Evolutionary conservation across 2,329 filamentous ascomycete genomes (phyloP), one percentile per base, ranked within the genome.

Genomic region (Aspergillus sp.): DNA sequence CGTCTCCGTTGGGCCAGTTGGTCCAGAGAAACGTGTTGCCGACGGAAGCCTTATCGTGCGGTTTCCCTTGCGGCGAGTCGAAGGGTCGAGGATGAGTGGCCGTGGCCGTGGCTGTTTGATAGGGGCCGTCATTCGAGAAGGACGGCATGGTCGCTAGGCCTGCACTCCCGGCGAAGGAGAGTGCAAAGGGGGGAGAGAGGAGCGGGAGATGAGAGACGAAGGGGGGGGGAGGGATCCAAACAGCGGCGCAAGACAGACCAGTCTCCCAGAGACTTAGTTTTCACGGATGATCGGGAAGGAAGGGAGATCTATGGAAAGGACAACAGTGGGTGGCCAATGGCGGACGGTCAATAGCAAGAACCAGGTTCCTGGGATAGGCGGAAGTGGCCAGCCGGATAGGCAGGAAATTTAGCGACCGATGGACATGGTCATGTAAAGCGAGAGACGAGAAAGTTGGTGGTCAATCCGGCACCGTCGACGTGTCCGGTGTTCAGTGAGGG

Each of bases 11-110:
- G 52, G 74, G 71, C 66, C 77, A 77, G 66, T 77, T 76, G 29
- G 78, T 80, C 73, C 78, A 80, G 54, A 80, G 67, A 66, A 81
- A 80, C 36, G 79, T 75, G 63, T 79, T 79, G 56, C 77, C 75
- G 36, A 78, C 71, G 31, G 79, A 69, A 49, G 70, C 69, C 64
- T 78, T 80, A 53, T 81, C 78, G 67, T 77, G 70, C 42, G 76
- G 73, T 69, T 80, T 80, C 22, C 75, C 74, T 29, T 75, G 70
- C 32, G 70, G 64, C 45, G 76, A 73, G 57, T 79, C 78, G 52
- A 79, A 75, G 42, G 77, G 70, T 52, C 71, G 74, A 65, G 68
- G 71, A 55, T 74, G 73, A 45, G 71, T 73, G 42, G 70, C 66
- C 20, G 72, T 72, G 36, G 68, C 63, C n/a, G 73, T 69, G 49